Base-by-base conservation (phyloP, 306 rosid species). In the Rubus idaeus region DNA sequence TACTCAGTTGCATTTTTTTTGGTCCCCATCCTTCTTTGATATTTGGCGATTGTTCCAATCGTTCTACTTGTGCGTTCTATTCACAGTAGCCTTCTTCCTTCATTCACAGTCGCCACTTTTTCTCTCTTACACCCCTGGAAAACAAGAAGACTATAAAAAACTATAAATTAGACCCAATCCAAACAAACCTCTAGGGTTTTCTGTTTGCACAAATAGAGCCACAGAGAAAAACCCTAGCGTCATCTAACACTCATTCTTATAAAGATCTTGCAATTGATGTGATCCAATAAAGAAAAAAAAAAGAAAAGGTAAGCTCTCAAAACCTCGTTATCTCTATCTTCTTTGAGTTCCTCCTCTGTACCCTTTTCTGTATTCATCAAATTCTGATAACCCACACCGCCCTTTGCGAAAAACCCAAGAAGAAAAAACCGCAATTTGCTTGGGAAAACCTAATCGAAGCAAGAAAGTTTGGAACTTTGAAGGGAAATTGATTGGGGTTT, bases 231-330 rank as follows among this genome's bases (percentile, higher is more conserved):
- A 13, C 71, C 79, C 67, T 70, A 58, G 75, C 81, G 58, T 21
- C 57, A 21, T 64, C 57, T 49, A n/a, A 41, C 17, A 16, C 83
- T 50, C 81, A 73, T 53, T 83, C 77, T 71, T 51, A 50, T 74
- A 70, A 71, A 46, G 80, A 61, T 79, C 72, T 75, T 50, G 18
- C 82, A 79, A 51, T 81, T 81, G 81, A 76, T 87, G 83, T 82
- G 80, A 74, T 72, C 70, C 80, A 69, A 78, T 57, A 70, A 49
- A 30, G 50, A 26, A 58, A 71, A 62, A 30, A 63, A 30, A 58
- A 71, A 62, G 5, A 30, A 18, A 37, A 80, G 85, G 85, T 87
- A 82, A 80, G 88, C 78, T 77, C 71, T 78, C 85, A 26, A 63
- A 62, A 71, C 35, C 71, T 49, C 68, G 71, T 61, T 57, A 71